These are phyloP conservation scores for Lepidium campestre DNA, from an alignment of 441 rosid species.

Conservation along the genomic window DNA sequence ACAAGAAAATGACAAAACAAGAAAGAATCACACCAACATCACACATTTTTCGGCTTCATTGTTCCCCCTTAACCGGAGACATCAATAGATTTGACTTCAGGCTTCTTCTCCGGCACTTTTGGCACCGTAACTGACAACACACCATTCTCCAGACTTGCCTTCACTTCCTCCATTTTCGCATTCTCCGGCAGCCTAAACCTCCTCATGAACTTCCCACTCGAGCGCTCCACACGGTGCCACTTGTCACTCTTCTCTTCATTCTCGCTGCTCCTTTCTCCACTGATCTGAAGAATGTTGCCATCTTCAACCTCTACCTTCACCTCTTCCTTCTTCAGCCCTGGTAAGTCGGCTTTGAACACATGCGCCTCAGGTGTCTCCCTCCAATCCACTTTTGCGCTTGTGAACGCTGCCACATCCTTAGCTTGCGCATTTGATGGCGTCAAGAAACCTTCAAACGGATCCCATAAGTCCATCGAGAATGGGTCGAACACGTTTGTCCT, in stretches of 20 bases:
- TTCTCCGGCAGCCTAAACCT: slow-evolving; percentile 51
- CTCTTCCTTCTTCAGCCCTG: slow-evolving; percentile 45
- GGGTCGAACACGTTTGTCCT: slow-evolving; percentile 38
- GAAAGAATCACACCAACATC: not conserved
- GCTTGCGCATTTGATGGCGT: not conserved
- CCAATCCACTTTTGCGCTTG: slow-evolving; percentile 36
- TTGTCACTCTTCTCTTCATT: slow-evolving; percentile 42
- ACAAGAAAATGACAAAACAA: not conserved
- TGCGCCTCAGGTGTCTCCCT: slow-evolving; percentile 48
- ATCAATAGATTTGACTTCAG: slow-evolving; percentile 41
- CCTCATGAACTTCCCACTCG: slow-evolving; percentile 41
- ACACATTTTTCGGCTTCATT: not conserved
- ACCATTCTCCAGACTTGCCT: slow-evolving; percentile 47
- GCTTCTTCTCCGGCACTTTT: slow-evolving; percentile 32
- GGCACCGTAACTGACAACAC: slow-evolving; percentile 40
- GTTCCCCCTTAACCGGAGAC: slow-evolving; percentile 22
- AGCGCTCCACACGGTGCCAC: slow-evolving; percentile 47
- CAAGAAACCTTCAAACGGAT: slow-evolving; percentile 31
- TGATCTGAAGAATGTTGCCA: slow-evolving; percentile 38
- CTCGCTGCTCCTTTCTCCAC: slow-evolving; percentile 43
- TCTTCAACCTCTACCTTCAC: slow-evolving; percentile 49
- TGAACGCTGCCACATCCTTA: slow-evolving; percentile 30
- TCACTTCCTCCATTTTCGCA: slow-evolving; percentile 34
- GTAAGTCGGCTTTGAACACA: slow-evolving; percentile 46
- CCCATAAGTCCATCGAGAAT: slow-evolving; percentile 36